Conservation (phyloP, 2,329 filamentous ascomycete species). For the Beauveria scarabaeidicola region DNA sequence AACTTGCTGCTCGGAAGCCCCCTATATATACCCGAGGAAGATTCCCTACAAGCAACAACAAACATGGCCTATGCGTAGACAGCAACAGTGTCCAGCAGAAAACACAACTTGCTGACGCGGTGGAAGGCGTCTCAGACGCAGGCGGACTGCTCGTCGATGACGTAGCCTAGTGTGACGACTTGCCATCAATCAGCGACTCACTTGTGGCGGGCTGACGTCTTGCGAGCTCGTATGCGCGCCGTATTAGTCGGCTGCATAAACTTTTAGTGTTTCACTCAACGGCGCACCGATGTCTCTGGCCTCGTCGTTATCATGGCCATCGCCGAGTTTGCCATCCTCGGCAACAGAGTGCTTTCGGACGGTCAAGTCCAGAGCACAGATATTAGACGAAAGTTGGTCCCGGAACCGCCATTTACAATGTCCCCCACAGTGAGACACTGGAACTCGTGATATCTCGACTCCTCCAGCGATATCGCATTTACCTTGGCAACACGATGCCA, state of each 20-base stretch:
- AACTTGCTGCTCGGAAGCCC: neutral
- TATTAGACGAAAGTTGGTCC: neutral
- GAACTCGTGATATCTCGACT: neutral
- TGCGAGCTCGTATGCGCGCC: neutral
- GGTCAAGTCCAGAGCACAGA: neutral
- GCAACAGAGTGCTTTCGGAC: neutral
- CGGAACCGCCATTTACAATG: neutral
- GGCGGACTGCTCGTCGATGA: neutral
- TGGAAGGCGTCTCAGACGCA: neutral
- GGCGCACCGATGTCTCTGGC: neutral
- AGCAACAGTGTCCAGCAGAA: neutral
- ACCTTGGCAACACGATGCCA: neutral
- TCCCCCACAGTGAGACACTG: neutral
- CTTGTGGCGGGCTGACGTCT: neutral
- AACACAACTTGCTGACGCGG: neutral
- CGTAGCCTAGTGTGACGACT: neutral
- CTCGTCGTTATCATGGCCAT: neutral
- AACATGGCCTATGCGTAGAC: neutral
- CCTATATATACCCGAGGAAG: neutral
- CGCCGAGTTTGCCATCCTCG: no score
- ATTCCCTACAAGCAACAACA: neutral
- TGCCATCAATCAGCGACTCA: neutral
- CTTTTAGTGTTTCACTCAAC: neutral
- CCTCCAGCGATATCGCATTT: neutral
- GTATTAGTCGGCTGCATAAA: neutral